A percentile compares a stretch with the other conserved stretches of the same genome.
phyloP scores from a whole-genome alignment of 192 early-diverging fungal genomes.

The Entomortierella lignicola region DNA sequence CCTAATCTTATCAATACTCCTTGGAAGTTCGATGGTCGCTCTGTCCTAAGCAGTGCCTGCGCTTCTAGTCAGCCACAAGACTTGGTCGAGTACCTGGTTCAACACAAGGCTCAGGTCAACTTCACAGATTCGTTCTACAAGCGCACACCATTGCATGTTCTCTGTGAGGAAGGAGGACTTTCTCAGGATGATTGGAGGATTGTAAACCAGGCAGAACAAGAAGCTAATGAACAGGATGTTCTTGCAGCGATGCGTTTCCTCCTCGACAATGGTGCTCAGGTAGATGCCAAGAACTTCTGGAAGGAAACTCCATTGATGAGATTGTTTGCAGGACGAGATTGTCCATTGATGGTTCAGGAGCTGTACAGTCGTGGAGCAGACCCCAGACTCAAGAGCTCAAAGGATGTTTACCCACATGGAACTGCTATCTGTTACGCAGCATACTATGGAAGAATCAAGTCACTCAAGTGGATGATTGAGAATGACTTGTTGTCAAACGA shows the following conservation, averaged over 20 bases:
- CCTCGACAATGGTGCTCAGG: constrained; percentile 27
- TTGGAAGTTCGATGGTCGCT: constrained; percentile 52
- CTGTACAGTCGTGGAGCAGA: constrained; percentile 47
- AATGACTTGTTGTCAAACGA: constrained; percentile 47
- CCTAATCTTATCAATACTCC: constrained; percentile 37
- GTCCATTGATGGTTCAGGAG: constrained; percentile 51
- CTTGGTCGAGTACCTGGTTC: constrained; percentile 49
- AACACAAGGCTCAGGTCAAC: constrained; percentile 38
- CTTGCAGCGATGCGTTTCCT: constrained; percentile 50
- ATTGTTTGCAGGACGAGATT: constrained; percentile 45
- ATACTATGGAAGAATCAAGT: constrained; percentile 40
- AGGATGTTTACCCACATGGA: constrained; percentile 48
- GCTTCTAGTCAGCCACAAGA: constrained; percentile 41
- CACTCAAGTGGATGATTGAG: constrained; percentile 50
- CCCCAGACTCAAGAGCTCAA: constrained; percentile 45
- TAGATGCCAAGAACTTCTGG: constrained; percentile 55
- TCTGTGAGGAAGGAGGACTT: constrained; percentile 46
- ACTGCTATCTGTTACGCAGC: constrained; percentile 42
- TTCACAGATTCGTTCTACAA: constrained; percentile 31
- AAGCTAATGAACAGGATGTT: constrained; percentile 46
- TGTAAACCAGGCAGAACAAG: constrained; percentile 20
- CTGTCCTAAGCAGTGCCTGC: constrained; percentile 47
- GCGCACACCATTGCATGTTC: constrained; percentile 38
- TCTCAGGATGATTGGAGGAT: constrained; percentile 35
- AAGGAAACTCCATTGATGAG: constrained; percentile 51